Conservation (phyloP, 2,329 filamentous ascomycete genomes). For the Fusarium praegraminearum region DNA sequence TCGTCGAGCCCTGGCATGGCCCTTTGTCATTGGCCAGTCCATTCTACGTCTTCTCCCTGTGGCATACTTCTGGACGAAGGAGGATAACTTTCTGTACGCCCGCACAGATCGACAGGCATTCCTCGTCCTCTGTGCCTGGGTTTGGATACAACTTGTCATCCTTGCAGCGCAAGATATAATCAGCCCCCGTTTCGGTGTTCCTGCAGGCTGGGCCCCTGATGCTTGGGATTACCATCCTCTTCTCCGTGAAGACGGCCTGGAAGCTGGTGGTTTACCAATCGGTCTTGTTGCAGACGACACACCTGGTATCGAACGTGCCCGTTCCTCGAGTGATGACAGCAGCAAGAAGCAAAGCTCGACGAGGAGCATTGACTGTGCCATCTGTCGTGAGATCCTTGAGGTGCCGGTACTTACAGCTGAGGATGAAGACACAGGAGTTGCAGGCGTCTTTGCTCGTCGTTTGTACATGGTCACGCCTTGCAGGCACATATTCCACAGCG, state of each 20-base stretch:
- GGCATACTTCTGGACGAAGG: conserved; percentile 84
- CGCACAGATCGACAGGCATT: conserved; percentile 76
- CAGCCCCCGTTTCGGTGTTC: conserved; percentile 88
- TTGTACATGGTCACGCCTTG: conserved; percentile 98
- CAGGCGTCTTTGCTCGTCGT: conserved; percentile 80
- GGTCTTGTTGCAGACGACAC: conserved; percentile 65
- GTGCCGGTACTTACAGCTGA: conserved; percentile 80
- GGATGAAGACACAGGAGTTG: conserved; percentile 66
- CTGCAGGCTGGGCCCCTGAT: conserved; percentile 73
- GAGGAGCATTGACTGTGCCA: conserved; percentile 86
- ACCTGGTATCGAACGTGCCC: conserved; percentile 46
- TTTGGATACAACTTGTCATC: conserved; percentile 86
- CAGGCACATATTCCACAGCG: conserved; percentile 92
- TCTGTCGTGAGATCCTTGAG: conserved; percentile 92
- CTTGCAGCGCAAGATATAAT: conserved; percentile 86
- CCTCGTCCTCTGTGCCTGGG: conserved; percentile 73
- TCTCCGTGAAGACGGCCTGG: conserved; percentile 82
- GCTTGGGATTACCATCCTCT: conserved; percentile 97
- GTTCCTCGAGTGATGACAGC: conserved; percentile 51
- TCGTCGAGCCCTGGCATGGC: conserved; percentile 89
- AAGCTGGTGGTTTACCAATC: conserved; percentile 84
- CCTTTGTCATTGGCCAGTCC: conserved; percentile 88
- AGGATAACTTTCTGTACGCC: conserved; percentile 85
- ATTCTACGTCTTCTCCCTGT: conserved; percentile 82
- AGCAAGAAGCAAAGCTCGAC: conserved; percentile 50